Evolutionary conservation across 2,329 filamentous ascomycete species (phyloP), one percentile per base, ranked within the genome.

Genomic region (Pezicula rhizophila): DNA sequence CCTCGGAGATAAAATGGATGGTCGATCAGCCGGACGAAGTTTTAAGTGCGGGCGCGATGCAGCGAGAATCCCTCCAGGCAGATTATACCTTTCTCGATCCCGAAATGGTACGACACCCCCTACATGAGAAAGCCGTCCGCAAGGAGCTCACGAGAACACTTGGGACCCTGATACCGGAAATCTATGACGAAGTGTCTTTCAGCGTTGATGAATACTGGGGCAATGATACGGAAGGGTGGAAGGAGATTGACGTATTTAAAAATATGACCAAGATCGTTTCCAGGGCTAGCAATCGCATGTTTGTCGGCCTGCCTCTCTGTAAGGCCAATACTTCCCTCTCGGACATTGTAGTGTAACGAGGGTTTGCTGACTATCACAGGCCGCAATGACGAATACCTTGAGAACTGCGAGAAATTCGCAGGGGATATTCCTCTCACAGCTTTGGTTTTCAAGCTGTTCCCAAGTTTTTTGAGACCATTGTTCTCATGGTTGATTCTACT

Each of bases 261-360:
- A 65, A 63, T 3, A 62, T 70, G 45, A 61, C 64, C 57, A 55
- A 60, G 4, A 63, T 71, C 33, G 62, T 73, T 5, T 63, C 69
- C 0, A 59, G 64, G 5, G 57, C 69, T 15, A 67, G 67, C 15
- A 74, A 73, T 56, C 66, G 68, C n/a, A 64, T 72, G 52, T 65
- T 75, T 31, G 66, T 75, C 42, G 72, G 72, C 1, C 40, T 64
- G 7, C 64, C 68, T n/a, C 59, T 74, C 0, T 74, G 70, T 58
- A 51, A 15, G 52, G 14, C 23, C 23, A 12, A 28, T n/a, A 11
- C 15, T 5, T 20, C 18, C 8, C 15, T n/a, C 15, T n/a, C 25
- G n/a, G 35, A 3, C 2, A 8, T 15, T 28, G 12, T 3, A 11
- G 11, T 12, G 12, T n/a, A 41, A 35, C 18, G n/a, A 18, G 15